Percentiles rank a stretch among this genome's conserved stretches.
Conservation (phyloP, 768 basidiomycete species). For the Mrakia frigida region DNA sequence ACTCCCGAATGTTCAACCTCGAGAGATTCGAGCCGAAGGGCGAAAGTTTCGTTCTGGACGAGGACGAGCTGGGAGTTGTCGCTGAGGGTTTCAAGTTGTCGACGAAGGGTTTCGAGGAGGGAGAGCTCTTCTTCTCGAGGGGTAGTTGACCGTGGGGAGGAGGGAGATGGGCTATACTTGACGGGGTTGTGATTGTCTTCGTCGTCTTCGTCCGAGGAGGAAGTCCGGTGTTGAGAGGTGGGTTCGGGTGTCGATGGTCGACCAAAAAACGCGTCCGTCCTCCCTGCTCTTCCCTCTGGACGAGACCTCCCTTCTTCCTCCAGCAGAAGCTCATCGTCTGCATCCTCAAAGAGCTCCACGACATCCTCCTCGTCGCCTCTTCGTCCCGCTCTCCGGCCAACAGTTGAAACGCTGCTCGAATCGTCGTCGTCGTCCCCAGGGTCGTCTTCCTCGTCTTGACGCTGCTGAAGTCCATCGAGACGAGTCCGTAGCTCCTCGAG, state of each 20-base stretch:
- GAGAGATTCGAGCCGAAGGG: conserved; percentile 58
- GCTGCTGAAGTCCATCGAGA: conserved; percentile 19
- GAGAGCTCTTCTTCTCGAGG: background rate
- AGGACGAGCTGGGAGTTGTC: conserved; percentile 36
- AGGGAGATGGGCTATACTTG: background rate
- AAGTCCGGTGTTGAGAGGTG: background rate
- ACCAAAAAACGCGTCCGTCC: conserved; percentile 50
- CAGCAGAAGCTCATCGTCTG: conserved; percentile 40
- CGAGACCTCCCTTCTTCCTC: conserved; percentile 47
- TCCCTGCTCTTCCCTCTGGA: conserved; percentile 52
- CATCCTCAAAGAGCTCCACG: conserved; percentile 47
- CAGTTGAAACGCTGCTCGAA: conserved; percentile 65
- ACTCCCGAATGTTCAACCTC: conserved; percentile 71
- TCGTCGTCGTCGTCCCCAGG: conserved; percentile 58
- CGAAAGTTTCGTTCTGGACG: conserved; percentile 53
- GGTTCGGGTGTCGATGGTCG: conserved; percentile 35
- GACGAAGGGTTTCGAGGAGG: background rate
- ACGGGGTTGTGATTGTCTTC: background rate
- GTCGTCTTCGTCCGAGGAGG: background rate
- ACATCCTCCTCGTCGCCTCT: background rate
- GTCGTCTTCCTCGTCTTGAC: conserved; percentile 41
- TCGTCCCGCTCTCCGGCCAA: conserved; percentile 70
- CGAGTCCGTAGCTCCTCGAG: conserved; percentile 61
- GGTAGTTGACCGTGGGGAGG: background rate
- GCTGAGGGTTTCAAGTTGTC: conserved; percentile 2